Evolutionary conservation across 2,329 filamentous ascomycete genomes (phyloP).

Genomic region (Cladophialophora bantiana): DNA sequence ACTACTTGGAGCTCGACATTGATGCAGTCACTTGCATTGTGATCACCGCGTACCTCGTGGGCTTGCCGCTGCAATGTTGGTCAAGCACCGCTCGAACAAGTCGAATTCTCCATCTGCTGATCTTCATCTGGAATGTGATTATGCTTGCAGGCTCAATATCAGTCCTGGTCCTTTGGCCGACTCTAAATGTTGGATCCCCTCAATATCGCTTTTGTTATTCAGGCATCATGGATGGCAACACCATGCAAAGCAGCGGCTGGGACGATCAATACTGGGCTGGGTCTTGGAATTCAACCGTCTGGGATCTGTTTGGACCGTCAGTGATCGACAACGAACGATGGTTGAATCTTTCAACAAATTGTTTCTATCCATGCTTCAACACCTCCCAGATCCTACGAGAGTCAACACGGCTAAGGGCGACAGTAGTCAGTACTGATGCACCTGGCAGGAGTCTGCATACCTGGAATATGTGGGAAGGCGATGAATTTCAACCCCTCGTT

Average conservation of each 20-base stretch:
- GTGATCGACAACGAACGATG: neutral
- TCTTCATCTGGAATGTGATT: constrained; percentile 44
- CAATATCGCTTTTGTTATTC: constrained; percentile 47
- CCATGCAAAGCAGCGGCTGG: constrained; percentile 41
- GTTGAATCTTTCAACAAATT: constrained; percentile 41
- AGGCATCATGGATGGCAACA: constrained; percentile 38
- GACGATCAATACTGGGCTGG: constrained; percentile 40
- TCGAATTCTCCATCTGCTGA: constrained; percentile 42
- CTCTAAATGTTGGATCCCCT: constrained; percentile 28
- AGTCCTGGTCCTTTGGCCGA: constrained; percentile 41
- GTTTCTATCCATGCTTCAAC: constrained; percentile 46
- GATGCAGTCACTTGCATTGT: constrained; percentile 47
- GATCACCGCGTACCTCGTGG: constrained; percentile 46
- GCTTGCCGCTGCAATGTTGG: constrained; percentile 47
- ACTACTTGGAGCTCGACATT: constrained; percentile 44
- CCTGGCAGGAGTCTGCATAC: constrained; percentile 24
- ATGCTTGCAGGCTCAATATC: constrained; percentile 46
- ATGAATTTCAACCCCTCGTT: constrained; percentile 43
- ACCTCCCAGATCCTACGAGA: constrained; percentile 42
- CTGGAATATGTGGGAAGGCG: constrained; percentile 32
- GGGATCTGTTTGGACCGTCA: constrained; percentile 42
- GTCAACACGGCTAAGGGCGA: constrained; percentile 35
- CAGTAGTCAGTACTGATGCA: constrained; percentile 23
- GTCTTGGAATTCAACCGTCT: constrained; percentile 45
- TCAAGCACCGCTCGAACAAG: constrained; percentile 43